These are phyloP conservation scores for Thalassiosira profunda DNA, from an alignment of 108 stramenopile genomes.

Conservation along the genomic window DNA sequence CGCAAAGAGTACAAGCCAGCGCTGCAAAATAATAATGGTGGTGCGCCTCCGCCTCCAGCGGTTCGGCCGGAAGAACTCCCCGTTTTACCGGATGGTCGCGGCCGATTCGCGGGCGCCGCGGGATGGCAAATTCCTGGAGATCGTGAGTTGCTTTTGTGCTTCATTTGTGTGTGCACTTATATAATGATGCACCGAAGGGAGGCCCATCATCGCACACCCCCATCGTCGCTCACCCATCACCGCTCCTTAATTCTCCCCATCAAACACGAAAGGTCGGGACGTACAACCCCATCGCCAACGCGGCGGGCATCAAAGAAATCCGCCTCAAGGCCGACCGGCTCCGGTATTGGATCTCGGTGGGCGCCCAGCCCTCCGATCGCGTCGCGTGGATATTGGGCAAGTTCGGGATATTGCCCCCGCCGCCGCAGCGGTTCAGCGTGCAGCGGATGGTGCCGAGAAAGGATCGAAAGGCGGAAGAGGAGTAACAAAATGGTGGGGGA, in stretches of 20 bases:
- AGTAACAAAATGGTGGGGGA: conserved; percentile 4
- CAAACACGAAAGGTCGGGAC: conserved; percentile 82
- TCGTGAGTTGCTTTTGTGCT: conserved; percentile 41
- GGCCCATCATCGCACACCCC: too few species aligned
- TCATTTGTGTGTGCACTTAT: too few species aligned
- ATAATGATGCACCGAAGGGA: too few species aligned
- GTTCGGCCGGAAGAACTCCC: conserved; percentile 92
- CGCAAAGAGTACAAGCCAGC: neutral
- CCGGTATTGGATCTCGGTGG: conserved; percentile 95
- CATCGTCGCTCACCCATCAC: too few species aligned
- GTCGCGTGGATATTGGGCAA: conserved; percentile 97
- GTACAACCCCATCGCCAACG: conserved; percentile 96
- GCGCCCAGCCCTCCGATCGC: conserved; percentile 95
- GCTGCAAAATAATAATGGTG: conserved; percentile 62
- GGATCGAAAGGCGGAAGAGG: conserved; percentile 46
- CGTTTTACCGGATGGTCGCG: conserved; percentile 99
- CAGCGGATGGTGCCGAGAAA: conserved; percentile 67
- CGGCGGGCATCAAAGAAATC: conserved; percentile 96
- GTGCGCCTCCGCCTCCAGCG: conserved; percentile 96
- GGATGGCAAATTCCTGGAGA: conserved; percentile 92
- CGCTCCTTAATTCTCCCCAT: too few species aligned
- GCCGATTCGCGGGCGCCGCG: conserved; percentile 93
- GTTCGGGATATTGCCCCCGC: conserved; percentile 90
- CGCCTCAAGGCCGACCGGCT: conserved; percentile 94
- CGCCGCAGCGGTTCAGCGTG: conserved; percentile 66